Percentiles rank a stretch among this genome's conserved stretches.
Conservation (phyloP, 306 rosid species). For the Cucurbita pepo region DNA sequence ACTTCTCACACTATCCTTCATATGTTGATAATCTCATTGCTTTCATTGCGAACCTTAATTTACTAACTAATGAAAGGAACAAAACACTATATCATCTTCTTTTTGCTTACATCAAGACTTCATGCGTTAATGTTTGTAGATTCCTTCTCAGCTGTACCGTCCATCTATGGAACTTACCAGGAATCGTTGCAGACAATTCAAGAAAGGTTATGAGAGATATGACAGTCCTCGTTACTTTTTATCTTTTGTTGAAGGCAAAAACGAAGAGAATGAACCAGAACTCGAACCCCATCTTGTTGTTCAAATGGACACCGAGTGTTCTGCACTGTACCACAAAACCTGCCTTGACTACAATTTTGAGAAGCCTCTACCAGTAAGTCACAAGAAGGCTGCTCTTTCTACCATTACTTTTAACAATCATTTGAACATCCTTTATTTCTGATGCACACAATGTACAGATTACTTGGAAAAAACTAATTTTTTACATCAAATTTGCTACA, state of each 20-base stretch:
- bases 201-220: conserved; percentile 54
- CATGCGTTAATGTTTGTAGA: conserved; percentile 19
- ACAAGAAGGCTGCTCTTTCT: neutral
- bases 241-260: conserved; percentile 25
- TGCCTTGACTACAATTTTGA: conserved; percentile 77
- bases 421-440: neutral
- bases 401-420: neutral
- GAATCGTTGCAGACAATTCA: conserved; percentile 45
- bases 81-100: neutral
- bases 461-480: neutral
- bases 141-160: conserved; percentile 46
- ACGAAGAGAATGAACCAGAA: conserved; percentile 26
- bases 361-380: conserved; percentile 55
- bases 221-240: conserved; percentile 64
- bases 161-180: conserved; percentile 50
- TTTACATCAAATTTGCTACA: neutral
- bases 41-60: neutral
- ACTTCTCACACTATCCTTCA: neutral
- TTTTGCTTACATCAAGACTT: neutral
- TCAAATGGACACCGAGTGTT: conserved; percentile 91
- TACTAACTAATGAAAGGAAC: neutral
- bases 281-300: conserved; percentile 44
- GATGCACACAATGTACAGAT: neutral
- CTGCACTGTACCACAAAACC: conserved; percentile 52
- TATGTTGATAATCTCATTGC: neutral